Base-by-base conservation (phyloP, 2,329 filamentous ascomycete genomes). In the Hirsutella thompsonii region DNA sequence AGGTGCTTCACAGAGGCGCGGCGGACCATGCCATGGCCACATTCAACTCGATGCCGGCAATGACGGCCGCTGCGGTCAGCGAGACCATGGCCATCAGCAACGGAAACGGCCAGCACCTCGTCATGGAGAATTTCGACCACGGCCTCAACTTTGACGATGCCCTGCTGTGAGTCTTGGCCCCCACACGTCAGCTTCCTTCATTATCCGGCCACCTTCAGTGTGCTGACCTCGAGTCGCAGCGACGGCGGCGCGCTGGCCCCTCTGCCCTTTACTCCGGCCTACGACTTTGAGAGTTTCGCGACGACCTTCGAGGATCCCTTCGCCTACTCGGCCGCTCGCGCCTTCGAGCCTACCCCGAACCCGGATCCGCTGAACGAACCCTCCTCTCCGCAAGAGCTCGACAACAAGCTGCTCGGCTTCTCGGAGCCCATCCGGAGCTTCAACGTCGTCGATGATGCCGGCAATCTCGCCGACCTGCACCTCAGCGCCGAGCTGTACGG, bases 401-500 rank as follows among this genome's bases (percentile, higher is more conserved):
- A 81, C 53, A 76, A 79, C 53, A 81, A 88, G 58, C 70, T 88
- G 20, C 70, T 89, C n/a, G 76, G 81, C 52, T 88, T 89, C 61
- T 81, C 79, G 1, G 66, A 76, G 10, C 74, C 79, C 1, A 65
- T 72, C 26, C 67, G 78, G 51, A 77, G 73, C 49, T 66, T 70
- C 29, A 71, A 72, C 4, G 63, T 86, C 8, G 60, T 87, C 38
- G 82, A 85, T 49, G 81, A 82, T 47, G 61, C 69, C 6, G 79
- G 76, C 40, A 70, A 79, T 38, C 68, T 74, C 44, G 73, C 74
- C 23, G 77, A 83, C 41, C 67, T 83, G 10, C 69, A 65, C 50
- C 79, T 89, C 68, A 72, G 72, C 19, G 83, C 83, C 43, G 83
- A 90, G 62, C 66, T 90, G 11, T 84, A 87, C 53, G 84, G 84